phyloP scores from a whole-genome alignment of 345 rosid genomes.

The Murraya koenigii region DNA sequence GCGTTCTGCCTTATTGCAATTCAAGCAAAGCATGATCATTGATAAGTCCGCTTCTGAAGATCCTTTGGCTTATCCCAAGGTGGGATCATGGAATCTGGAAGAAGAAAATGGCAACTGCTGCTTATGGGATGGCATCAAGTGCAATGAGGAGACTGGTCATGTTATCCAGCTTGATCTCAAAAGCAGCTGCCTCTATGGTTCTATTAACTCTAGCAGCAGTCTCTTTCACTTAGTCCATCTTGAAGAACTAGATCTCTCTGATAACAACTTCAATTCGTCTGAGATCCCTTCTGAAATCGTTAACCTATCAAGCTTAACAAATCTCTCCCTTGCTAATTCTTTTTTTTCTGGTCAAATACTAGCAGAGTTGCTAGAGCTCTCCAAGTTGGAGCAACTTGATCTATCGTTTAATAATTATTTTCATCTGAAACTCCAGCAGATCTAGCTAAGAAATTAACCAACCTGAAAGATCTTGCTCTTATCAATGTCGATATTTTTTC shows the following conservation, averaged over 20 bases:
- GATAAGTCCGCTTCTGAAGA: not conserved
- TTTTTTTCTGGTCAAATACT: not conserved
- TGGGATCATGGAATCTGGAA: not conserved
- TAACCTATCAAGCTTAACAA: not conserved
- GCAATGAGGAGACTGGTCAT: slow-evolving; percentile 4
- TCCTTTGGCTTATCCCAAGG: not conserved
- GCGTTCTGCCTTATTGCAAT: not conserved
- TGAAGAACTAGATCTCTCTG: not conserved
- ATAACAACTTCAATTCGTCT: not conserved
- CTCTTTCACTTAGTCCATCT: slow-evolving; percentile 11
- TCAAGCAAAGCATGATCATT: not conserved
- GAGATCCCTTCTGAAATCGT: not conserved
- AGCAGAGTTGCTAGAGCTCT: not conserved
- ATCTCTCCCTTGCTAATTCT: not conserved
- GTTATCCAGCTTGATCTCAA: slow-evolving; percentile 2
- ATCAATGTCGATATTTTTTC: not conserved
- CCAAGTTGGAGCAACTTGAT: slow-evolving; percentile 10
- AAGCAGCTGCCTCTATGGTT: not conserved
- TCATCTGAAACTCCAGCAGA: not conserved
- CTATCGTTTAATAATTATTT: not conserved
- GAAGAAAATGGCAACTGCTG: slow-evolving; percentile 2
- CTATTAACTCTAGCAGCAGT: not conserved
- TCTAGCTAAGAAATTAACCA: slow-evolving; percentile 5
- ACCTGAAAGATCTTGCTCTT: slow-evolving; percentile 17
- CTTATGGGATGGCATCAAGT: slow-evolving; percentile 1